A percentile compares a stretch with the other conserved stretches of the same genome.
These are phyloP conservation scores for Fusarium gaditjirri DNA, from an alignment of 2,329 filamentous ascomycete genomes.

Conservation along the genomic window DNA sequence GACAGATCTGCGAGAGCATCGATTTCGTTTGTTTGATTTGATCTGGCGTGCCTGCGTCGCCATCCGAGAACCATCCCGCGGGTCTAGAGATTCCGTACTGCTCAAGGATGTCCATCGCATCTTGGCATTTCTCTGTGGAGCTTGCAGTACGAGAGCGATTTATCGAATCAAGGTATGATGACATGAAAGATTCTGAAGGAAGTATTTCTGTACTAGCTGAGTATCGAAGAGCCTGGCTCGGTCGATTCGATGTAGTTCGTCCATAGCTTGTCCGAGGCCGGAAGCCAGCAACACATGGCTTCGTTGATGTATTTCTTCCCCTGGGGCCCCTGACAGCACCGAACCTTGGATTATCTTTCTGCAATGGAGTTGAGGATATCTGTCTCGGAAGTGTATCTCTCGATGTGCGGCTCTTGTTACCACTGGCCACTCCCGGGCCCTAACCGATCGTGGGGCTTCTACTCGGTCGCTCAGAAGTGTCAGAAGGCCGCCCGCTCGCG, in stretches of 20 bases:
- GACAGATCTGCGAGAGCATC: slow-evolving; percentile 56
- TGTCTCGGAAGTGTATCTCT: slow-evolving; percentile 40
- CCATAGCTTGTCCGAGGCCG: slow-evolving; percentile 1
- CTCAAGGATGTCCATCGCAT: slow-evolving; percentile 60
- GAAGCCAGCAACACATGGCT: slow-evolving; percentile 19
- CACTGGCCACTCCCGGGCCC: slow-evolving; percentile 41
- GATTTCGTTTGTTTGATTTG: slow-evolving; percentile 5
- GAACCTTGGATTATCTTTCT: slow-evolving; percentile 15
- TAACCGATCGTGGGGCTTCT: slow-evolving; percentile 44
- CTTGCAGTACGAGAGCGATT: slow-evolving; percentile 45
- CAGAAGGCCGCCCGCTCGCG: not conserved
- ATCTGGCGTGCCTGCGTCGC: slow-evolving; percentile 38
- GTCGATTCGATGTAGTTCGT: not conserved
- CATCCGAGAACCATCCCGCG: slow-evolving; percentile 58
- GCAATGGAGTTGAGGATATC: slow-evolving; percentile 22
- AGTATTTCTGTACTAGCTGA: slow-evolving; percentile 3
- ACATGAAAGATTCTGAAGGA: slow-evolving; percentile 1
- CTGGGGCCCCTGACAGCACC: not conserved
- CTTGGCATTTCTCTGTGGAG: slow-evolving; percentile 51
- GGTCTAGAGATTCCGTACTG: slow-evolving; percentile 59
- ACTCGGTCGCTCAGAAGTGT: slow-evolving; percentile 33
- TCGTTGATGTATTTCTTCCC: slow-evolving; percentile 1
- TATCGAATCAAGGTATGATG: slow-evolving; percentile 14
- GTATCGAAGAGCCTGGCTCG: not conserved
- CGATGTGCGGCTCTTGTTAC: slow-evolving; percentile 43